Evolutionary conservation across 2,329 filamentous ascomycete genomes (phyloP).

Genomic region (Balansia obtecta): DNA sequence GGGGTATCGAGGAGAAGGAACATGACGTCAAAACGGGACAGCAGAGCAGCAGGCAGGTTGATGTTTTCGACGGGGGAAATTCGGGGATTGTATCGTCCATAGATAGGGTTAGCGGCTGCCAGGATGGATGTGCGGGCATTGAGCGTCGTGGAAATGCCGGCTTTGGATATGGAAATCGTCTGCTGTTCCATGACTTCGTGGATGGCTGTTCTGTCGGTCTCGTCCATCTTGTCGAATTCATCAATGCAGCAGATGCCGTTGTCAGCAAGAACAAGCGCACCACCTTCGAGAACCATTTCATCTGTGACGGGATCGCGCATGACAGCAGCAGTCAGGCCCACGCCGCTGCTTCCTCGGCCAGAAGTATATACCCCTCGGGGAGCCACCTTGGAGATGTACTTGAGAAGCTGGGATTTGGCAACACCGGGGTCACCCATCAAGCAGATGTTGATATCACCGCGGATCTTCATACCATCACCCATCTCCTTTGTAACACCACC

Average conservation of each 20-base stretch:
- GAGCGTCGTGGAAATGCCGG: slow-evolving; percentile 60
- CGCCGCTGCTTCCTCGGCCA: slow-evolving; percentile 67
- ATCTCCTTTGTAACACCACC: slow-evolving; percentile 94
- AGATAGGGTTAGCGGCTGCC: slow-evolving; percentile 91
- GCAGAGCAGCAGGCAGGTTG: slow-evolving; percentile 90
- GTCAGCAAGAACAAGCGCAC: slow-evolving; percentile 67
- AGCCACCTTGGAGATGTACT: slow-evolving; percentile 97
- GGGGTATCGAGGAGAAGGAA: slow-evolving; percentile 96
- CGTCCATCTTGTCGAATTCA: slow-evolving; percentile 85
- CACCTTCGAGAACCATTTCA: slow-evolving; percentile 74
- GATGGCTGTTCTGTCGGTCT: slow-evolving; percentile 68
- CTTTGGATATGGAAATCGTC: slow-evolving; percentile 74
- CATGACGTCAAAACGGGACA: slow-evolving; percentile 93
- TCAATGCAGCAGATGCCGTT: slow-evolving; percentile 81
- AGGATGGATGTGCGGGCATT: slow-evolving; percentile 95
- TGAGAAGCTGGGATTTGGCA: slow-evolving; percentile 94
- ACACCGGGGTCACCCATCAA: slow-evolving; percentile 99
- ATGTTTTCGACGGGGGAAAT: slow-evolving; percentile 98
- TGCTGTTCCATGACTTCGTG: slow-evolving; percentile 87
- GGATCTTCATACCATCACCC: slow-evolving; percentile 96
- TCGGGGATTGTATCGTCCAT: slow-evolving; percentile 94
- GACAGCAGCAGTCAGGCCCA: slow-evolving; percentile 70
- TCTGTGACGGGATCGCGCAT: slow-evolving; percentile 77
- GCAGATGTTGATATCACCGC: slow-evolving; percentile 97
- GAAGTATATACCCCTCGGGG: slow-evolving; percentile 82